Base-by-base conservation (phyloP, 495 filamentous ascomycete species). In the Trichoderma parareesei region DNA sequence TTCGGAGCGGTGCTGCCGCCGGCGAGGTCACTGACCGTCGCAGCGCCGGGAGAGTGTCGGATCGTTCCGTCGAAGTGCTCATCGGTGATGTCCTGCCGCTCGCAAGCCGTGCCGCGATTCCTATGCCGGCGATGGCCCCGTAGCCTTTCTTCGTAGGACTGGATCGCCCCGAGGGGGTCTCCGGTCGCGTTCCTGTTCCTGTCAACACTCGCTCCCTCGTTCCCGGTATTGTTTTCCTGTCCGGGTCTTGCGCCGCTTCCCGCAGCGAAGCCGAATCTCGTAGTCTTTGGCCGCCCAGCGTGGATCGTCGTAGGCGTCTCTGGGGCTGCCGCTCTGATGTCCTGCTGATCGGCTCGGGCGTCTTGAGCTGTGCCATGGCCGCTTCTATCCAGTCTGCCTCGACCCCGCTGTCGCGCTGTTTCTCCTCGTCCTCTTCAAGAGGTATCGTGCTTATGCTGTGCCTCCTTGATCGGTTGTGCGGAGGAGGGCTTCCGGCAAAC, bases 391-490 rank as follows among this genome's bases (percentile, higher is more conserved):
- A 57, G 14, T 73, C 75, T n/a, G 82, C 71, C 68, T 83, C 76
- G 20, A 84, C 75, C 42, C 81, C 82, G 70, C 82, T 84, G 65
- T 85, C 82, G 1, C 81, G 80, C 38, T 73, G 69, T 27, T 70
- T 69, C 38, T 71, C 69, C 35, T 78, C 69, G 61, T 74, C 66
- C 43, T 71, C 69, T 20, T 11, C 42, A 7, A 37, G 6, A 16
- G 43, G 40, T 20, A 63, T 37, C 38, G 61, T 48, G 61, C 53
- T 57, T 57, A 27, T 57, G 53, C 53, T 57, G 53, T 57, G 53
- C 37, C 53, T 57, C 20, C 53, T 57, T 57, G 37, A 62, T 72
- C 71, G 71, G 61, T 73, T 72, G 38, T 27, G 27, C 27, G 27
- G 27, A 27, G 81, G 77, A n/a, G 79, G 80, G 43, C 70, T 76